phyloP scores from a whole-genome alignment of 108 stramenopile species.

The Seminavis robusta region DNA sequence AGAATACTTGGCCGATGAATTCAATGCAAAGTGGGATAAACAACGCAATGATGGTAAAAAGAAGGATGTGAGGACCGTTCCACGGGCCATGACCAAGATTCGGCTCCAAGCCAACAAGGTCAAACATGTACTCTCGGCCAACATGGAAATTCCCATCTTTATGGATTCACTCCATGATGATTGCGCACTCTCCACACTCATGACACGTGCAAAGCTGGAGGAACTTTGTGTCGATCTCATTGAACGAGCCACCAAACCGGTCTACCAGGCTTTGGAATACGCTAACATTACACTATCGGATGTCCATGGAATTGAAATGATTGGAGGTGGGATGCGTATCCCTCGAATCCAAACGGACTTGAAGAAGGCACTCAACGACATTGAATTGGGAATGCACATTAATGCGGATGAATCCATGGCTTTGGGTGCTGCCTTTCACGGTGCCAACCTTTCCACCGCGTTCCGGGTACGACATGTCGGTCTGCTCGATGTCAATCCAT shows the following conservation, averaged over 20 bases:
- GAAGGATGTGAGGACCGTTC: conserved; percentile 77
- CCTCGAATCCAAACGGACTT: conserved; percentile 85
- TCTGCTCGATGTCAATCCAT: conserved; percentile 87
- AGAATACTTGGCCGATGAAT: conserved; percentile 90
- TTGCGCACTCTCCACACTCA: conserved; percentile 72
- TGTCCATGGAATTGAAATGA: conserved; percentile 91
- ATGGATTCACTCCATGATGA: conserved; percentile 94
- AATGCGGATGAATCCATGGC: conserved; percentile 99
- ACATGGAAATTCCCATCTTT: conserved; percentile 92
- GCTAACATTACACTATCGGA: conserved; percentile 87
- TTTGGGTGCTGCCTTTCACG: conserved; percentile 97
- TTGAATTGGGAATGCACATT: conserved; percentile 95
- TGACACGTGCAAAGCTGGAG: conserved; percentile 90
- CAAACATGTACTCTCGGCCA: conserved; percentile 97
- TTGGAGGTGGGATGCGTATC: conserved; percentile 98
- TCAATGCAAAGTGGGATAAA: conserved; percentile 85
- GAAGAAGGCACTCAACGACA: conserved; percentile 40
- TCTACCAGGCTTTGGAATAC: conserved; percentile 59
- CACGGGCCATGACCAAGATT: conserved; percentile 94
- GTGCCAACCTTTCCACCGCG: conserved; percentile 94
- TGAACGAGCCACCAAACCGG: conserved; percentile 78
- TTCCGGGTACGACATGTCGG: conserved; percentile 98
- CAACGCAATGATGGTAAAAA: conserved; percentile 42
- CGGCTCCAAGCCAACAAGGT: conserved; percentile 96
- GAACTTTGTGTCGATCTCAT: conserved; percentile 79